phyloP scores from a whole-genome alignment of 768 basidiomycete species.

The Wakefieldia striispora region DNA sequence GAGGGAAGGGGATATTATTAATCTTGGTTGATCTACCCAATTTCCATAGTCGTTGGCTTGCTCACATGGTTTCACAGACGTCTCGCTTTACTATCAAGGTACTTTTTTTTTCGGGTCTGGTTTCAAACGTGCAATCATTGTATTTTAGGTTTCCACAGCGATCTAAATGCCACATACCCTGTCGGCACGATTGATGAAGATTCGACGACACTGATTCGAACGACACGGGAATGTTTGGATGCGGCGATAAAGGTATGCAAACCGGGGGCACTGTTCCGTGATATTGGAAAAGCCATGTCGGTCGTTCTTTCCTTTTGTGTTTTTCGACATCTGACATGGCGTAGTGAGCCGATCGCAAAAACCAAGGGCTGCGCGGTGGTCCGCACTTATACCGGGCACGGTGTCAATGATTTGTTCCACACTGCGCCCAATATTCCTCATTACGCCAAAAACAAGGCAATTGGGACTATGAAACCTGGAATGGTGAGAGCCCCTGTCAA shows the following conservation, averaged over 20 bases:
- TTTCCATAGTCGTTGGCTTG: constrained; percentile 8
- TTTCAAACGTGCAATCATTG: not conserved
- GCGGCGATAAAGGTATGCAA: constrained; percentile 91
- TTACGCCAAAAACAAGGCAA: constrained; percentile 91
- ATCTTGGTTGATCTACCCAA: constrained; percentile 62
- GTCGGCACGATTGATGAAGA: constrained; percentile 85
- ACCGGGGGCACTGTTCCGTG: constrained; percentile 87
- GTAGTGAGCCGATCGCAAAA: constrained; percentile 81
- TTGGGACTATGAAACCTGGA: constrained; percentile 91
- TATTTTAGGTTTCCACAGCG: constrained; percentile 77
- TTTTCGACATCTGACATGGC: constrained; percentile 10
- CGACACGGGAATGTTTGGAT: constrained; percentile 80
- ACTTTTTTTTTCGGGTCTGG: constrained; percentile 10
- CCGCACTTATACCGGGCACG: constrained; percentile 89
- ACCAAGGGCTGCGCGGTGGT: constrained; percentile 87
- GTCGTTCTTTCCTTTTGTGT: constrained; percentile 29
- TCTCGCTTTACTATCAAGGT: constrained; percentile 81
- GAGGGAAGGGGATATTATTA: constrained; percentile 93
- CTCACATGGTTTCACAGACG: constrained; percentile 47
- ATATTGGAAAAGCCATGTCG: constrained; percentile 84
- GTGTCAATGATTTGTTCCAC: constrained; percentile 87
- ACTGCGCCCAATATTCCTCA: constrained; percentile 85
- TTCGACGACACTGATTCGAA: constrained; percentile 75
- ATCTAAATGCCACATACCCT: constrained; percentile 91
- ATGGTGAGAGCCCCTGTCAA: constrained; percentile 55